Base-by-base conservation (phyloP, 805 yeast genomes). In the Teunomyces kruisii region DNA sequence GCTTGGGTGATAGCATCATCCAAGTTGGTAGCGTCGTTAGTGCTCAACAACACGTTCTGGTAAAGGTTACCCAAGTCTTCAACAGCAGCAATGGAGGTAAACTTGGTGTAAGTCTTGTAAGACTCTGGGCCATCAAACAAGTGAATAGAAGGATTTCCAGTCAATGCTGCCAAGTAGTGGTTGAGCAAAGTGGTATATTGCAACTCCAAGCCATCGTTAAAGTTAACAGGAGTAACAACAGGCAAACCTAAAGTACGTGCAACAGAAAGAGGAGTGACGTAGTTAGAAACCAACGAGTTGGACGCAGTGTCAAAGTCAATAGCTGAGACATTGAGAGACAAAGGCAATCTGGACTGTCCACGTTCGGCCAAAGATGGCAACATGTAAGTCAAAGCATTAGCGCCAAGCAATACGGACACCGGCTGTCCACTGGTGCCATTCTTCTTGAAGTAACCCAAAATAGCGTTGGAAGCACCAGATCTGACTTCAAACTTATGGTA, bases 61-160 rank as follows among this genome's bases (percentile, higher is more conserved):
- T 73, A 74, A 43, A 70, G 56, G 7, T 56, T 47, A 36, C 72
- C 68, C 42, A 81, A 53, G 12, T 73, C 62, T 10, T 66, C 72
- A n/a, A 75, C 62, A 6, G 78, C 62, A 45, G 74, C 58, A 43
- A 75, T 72, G 44, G 72, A 65, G n/a, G 68, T 56, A 50, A 74
- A 70, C 46, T 72, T 76, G 52, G 76, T 68, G 62, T 66, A 73
- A 43, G 78, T 75, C 50, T 78, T 79, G 47, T 79, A 60, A 46
- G 79, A 83, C 42, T 81, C 76, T 10, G 86, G 74, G 28, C 97
- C 97, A 63, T 91, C 97, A 61, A 84, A 88, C 50, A 88, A 72
- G 64, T 87, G 83, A 45, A 89, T 61, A 10, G 84, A 75, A 3
- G 96, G 86, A 22, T 67, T 66, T 27, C 78, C 72, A 26, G 67